A percentile compares a stretch with the other conserved stretches of the same genome.
Evolutionary conservation across 2,329 filamentous ascomycete species (phyloP).

Genomic region (Cryphonectria japonica): DNA sequence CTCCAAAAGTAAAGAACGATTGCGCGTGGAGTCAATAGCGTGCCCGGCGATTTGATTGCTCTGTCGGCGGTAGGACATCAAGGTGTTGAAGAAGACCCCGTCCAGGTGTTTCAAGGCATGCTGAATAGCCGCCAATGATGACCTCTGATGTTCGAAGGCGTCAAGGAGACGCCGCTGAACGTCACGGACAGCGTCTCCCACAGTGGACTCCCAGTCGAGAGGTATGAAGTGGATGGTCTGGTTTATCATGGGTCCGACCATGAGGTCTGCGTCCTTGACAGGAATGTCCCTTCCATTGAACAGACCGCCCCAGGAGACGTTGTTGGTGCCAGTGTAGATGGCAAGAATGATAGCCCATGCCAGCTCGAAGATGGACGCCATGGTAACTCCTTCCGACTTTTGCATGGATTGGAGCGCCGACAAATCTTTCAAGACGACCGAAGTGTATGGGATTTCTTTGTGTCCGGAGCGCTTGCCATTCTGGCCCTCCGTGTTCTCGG

Average conservation of each 20-base stretch:
- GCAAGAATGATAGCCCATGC: constrained; percentile 29
- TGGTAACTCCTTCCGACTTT: constrained; percentile 30
- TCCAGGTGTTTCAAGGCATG: constrained; percentile 4
- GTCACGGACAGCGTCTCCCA: constrained; percentile 2
- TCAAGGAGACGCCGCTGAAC: constrained; percentile 16
- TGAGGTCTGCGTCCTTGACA: constrained; percentile 32
- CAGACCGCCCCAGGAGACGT: constrained; percentile 32
- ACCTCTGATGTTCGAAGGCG: constrained; percentile 9
- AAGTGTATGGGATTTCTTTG: background rate
- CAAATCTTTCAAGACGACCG: constrained; percentile 2
- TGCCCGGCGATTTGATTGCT: background rate
- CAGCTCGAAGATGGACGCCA: constrained; percentile 30
- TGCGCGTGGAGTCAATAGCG: no score
- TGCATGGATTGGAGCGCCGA: background rate
- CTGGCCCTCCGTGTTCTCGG: constrained; percentile 19
- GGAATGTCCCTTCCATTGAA: constrained; percentile 35
- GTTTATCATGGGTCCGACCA: constrained; percentile 32
- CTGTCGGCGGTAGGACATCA: background rate
- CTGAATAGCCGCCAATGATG: constrained; percentile 14
- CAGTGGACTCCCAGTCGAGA: background rate
- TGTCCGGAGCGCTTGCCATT: background rate
- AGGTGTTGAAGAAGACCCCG: background rate
- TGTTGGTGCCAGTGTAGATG: constrained; percentile 19
- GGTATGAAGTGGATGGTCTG: constrained; percentile 1
- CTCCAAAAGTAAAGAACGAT: background rate